Base-by-base conservation (phyloP, 495 filamentous ascomycete genomes). In the Pyrenula massariospora region DNA sequence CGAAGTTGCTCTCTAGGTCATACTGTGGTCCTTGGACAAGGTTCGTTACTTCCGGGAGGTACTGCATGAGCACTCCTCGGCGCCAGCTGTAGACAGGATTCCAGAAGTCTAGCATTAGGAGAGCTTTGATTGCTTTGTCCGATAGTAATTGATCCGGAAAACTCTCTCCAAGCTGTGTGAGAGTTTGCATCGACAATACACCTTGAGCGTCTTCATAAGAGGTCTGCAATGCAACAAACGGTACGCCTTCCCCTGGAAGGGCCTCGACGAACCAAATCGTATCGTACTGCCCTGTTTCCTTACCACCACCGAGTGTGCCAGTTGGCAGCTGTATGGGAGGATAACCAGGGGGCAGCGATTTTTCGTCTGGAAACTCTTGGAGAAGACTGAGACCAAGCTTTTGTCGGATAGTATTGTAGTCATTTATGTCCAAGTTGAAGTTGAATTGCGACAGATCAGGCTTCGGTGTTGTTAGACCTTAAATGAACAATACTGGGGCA, bases 41-140 rank as follows among this genome's bases (percentile, higher is more conserved):
- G 8, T 24, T 52, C n/a, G 55, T 58, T 3, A 21, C 47, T 22
- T 58, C 56, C 12, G 56, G 56, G 12, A 58, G 11, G 56, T 58
- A 58, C 11, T 58, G 21, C 54, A 58, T 36, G 20, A 58, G 31
- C 19, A 58, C 56, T n/a, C 56, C 56, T 10, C 56, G 54, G 5
- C 54, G 10, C 56, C 56, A 58, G 3, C 24, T 42, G 56, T 58
- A 58, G 20, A 58, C 53, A 3, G 56, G 56, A 24, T 58, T 58
- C 5, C 36, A 58, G 54, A 57, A 57, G 31, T 58, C 56, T 21
- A 58, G 8, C 55, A 58, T 58, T 11, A 58, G 22, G 2, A 58
- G 15, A 15, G 56, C 22, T 10, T 48, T 31, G 8, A 58, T 3
- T 12, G 12, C 15, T 23, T 10, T 22, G 50, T 11, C 50, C 11